Base-by-base conservation (phyloP, 345 rosid species). In the Eucalyptus pauciflora region DNA sequence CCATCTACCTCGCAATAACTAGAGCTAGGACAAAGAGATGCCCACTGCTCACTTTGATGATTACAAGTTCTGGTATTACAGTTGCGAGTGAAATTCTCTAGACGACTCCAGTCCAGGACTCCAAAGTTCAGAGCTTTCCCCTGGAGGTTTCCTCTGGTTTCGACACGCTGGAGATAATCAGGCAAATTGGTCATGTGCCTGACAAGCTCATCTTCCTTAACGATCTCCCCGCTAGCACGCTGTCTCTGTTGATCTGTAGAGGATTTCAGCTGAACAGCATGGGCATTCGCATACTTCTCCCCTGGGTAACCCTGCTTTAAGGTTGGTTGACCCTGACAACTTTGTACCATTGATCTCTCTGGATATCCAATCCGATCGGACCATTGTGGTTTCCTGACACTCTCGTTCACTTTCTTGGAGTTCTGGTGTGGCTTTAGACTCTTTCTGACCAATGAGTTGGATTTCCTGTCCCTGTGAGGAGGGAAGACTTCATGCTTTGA, bases 161-260 rank as follows among this genome's bases (percentile, higher is more conserved):
- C 96, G 31, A 92, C 33, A n/a, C 89, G 94, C 93, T 95, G 97
- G 87, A 96, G 97, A 92, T 94, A 97, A 89, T 90, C 91, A 3
- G 99, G 97, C 93, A 97, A 91, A 90, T 94, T 92, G 3, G 99
- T 95, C 98, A 97, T 97, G 91, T 96, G 93, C 91, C 88, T 97
- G 86, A 96, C 93, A 64, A 96, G 93, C 94, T 97, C 98, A 88
- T 95, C 98, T 88, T 90, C 92, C 51, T 92, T 90, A 87, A 80
- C 71, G 14, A 86, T 88, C 90, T 91, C 92, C 50, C 91, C 92
- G 76, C 88, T 89, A 50, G 87, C 87, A 89, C 71, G 29, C 58
- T 86, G 93, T 43, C 88, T 88, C 64, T 13, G 90, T 58, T 51
- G 87, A 86, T 91, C 90, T 86, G 90, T 91, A 17, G 88, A 89